Percentiles rank a stretch among this genome's conserved stretches.
phyloP scores from a whole-genome alignment of 1,284 basidiomycete species.

The Rhodofomes roseus region DNA sequence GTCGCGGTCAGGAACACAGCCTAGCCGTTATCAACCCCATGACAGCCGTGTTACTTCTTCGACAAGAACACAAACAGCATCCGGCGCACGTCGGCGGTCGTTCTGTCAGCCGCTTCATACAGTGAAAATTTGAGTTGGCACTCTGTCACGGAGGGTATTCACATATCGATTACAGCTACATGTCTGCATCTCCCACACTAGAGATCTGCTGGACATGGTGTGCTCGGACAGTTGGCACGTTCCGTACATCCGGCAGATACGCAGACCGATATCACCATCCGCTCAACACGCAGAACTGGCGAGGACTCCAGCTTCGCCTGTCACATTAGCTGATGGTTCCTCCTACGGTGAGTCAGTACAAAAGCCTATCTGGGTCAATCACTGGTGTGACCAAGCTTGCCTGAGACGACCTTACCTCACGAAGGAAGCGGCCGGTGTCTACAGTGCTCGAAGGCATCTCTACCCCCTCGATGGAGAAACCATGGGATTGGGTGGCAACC shows the following conservation, averaged over 20 bases:
- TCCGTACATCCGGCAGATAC: background rate
- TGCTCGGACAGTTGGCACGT: background rate
- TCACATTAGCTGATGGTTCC: background rate
- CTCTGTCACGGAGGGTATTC: no score
- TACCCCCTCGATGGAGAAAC: background rate
- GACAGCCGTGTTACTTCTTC: no score
- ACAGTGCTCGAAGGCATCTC: background rate
- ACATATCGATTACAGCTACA: no score
- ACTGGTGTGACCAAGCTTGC: background rate
- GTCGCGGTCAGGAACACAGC: no score
- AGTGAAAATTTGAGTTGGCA: no score
- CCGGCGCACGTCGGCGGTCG: no score
- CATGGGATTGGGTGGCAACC: background rate
- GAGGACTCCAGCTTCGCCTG: background rate
- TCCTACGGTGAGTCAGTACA: background rate
- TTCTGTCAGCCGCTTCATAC: no score
- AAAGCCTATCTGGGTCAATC: background rate
- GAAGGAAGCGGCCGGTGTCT: background rate
- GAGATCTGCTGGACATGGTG: background rate
- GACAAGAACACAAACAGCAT: no score
- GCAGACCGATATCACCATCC: background rate
- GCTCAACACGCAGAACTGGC: background rate
- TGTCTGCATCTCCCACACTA: background rate
- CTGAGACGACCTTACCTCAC: no score
- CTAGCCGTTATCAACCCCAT: no score